Conservation (phyloP, 2,329 filamentous ascomycete genomes). For the Annulohypoxylon truncatum region DNA sequence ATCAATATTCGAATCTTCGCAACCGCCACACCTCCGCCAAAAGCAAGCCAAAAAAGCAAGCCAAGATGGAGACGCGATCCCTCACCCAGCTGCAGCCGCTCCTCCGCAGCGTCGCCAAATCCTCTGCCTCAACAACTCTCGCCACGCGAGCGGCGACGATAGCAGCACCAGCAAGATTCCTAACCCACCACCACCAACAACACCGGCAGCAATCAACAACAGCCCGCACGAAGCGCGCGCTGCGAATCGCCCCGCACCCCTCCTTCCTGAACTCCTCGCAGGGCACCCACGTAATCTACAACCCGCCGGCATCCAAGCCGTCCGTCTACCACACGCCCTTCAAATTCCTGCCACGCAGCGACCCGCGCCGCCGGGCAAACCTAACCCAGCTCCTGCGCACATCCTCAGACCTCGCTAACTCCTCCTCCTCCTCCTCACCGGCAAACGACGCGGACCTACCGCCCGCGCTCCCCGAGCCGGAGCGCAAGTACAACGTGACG, state of each 20-base stretch:
- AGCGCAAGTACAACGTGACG: constrained; percentile 62
- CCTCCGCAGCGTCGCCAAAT: constrained; percentile 29
- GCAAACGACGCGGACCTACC: constrained; percentile 11
- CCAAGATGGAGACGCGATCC: constrained; percentile 46
- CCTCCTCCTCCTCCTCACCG: constrained; percentile 14
- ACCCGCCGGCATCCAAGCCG: constrained; percentile 65
- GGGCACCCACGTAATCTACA: constrained; percentile 63
- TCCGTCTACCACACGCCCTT: constrained; percentile 74
- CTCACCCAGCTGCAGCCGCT: constrained; percentile 44
- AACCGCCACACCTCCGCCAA: neutral
- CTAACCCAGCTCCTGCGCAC: constrained; percentile 58
- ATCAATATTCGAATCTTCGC: neutral
- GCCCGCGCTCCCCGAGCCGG: constrained; percentile 37
- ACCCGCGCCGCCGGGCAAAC: constrained; percentile 65
- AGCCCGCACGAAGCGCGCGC: constrained; percentile 65
- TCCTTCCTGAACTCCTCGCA: constrained; percentile 62
- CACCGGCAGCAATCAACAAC: constrained; percentile 63
- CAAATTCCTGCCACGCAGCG: constrained; percentile 70
- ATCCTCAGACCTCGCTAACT: constrained; percentile 41
- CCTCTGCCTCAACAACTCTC: constrained; percentile 19
- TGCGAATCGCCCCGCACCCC: constrained; percentile 70
- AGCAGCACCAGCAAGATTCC: constrained; percentile 13
- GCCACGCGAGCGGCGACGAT: neutral
- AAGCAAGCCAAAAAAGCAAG: neutral
- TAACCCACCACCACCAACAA: constrained; percentile 44